A percentile compares a stretch with the other conserved stretches of the same genome.
Evolutionary conservation across 1,139 yeast genomes (phyloP).

Genomic region (Lodderomyces orthopsilosis): DNA sequence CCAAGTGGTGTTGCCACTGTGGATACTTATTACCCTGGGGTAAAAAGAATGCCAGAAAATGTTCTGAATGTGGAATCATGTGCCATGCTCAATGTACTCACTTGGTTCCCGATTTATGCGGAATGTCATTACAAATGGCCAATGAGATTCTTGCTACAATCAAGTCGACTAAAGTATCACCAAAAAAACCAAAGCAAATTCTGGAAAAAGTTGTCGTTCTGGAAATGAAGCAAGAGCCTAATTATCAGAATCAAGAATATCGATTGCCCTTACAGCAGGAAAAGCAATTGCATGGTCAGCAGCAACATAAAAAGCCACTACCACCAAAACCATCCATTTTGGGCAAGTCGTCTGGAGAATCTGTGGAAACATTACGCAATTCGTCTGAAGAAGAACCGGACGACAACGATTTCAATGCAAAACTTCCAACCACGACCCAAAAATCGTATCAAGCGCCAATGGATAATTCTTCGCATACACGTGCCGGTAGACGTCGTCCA

Average conservation of each 20-base stretch:
- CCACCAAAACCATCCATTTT: slow-evolving; percentile 11
- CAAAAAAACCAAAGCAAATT: slow-evolving; percentile 9
- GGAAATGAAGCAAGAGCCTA: background rate
- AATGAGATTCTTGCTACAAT: slow-evolving; percentile 83
- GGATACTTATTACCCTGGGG: slow-evolving; percentile 96
- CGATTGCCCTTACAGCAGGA: background rate
- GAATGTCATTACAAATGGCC: slow-evolving; percentile 97
- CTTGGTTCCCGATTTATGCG: slow-evolving; percentile 95
- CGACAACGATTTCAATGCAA: slow-evolving; percentile 18
- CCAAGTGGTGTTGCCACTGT: slow-evolving; percentile 99
- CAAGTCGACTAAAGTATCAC: slow-evolving; percentile 53
- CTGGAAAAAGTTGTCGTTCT: background rate
- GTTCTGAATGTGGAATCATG: slow-evolving; percentile 93
- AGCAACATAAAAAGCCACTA: slow-evolving; percentile 13
- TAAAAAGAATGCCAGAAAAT: slow-evolving; percentile 87
- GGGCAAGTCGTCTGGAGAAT: slow-evolving; percentile 10
- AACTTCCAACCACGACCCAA: slow-evolving; percentile 36
- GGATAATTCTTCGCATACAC: slow-evolving; percentile 25
- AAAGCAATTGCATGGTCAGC: slow-evolving; percentile 9
- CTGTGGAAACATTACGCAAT: slow-evolving; percentile 14
- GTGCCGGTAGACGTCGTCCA: slow-evolving; percentile 10
- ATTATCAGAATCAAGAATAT: background rate
- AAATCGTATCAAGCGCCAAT: slow-evolving; percentile 34
- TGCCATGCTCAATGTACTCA: slow-evolving; percentile 93
- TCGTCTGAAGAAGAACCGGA: slow-evolving; percentile 29